Conservation (phyloP, 108 stramenopile genomes). For the Discostella stelligeroides region DNA sequence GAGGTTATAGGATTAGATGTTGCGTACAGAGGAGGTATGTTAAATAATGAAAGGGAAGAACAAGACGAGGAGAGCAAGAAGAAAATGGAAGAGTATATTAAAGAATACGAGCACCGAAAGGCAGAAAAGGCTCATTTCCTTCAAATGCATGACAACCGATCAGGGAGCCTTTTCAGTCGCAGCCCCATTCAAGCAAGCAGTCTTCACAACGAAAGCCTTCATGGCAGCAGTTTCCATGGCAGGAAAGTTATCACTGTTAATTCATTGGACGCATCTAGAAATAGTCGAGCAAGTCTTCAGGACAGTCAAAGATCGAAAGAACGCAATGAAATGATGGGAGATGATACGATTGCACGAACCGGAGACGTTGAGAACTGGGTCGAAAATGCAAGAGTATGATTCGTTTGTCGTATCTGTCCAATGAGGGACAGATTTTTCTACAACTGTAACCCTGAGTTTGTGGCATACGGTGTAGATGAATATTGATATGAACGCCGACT, state of each 20-base stretch:
- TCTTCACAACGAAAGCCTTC: background rate
- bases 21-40: constrained; percentile 55
- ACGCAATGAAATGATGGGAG: no score
- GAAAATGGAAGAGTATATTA: constrained; percentile 36
- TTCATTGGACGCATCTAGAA: constrained; percentile 7
- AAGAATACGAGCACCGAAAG: constrained; percentile 28
- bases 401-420: no score
- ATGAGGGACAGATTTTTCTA: no score
- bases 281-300: no score
- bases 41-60: constrained; percentile 23
- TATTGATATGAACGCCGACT: no score
- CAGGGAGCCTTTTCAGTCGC: background rate
- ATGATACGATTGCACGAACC: no score
- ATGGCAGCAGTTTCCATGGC: constrained; percentile 13
- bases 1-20: constrained; percentile 78
- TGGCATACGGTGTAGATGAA: no score
- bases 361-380: no score
- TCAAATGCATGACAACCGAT: constrained; percentile 8
- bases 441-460: no score
- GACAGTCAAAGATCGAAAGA: no score
- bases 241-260: constrained; percentile 1
- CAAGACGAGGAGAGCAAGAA: constrained; percentile 17
- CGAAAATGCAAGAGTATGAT: no score
- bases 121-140: constrained; percentile 17
- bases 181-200: constrained; percentile 3